Evolutionary conservation across 192 early-diverging fungal species (phyloP).

Genomic region (Chytriomyces sp.): DNA sequence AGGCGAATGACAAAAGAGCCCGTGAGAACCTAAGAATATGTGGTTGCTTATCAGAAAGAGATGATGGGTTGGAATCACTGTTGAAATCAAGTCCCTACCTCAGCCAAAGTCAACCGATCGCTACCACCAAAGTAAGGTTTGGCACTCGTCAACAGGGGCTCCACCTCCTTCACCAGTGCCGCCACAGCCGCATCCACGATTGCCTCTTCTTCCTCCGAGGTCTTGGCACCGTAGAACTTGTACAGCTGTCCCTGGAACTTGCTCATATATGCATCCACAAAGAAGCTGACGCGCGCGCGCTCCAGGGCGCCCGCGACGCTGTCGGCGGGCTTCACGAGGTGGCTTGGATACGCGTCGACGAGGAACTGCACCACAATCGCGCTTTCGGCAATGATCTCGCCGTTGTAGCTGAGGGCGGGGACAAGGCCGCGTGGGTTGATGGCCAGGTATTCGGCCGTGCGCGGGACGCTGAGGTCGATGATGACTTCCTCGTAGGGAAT

Average conservation of each 20-base stretch:
- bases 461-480: constrained; percentile 70
- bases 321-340: not conserved
- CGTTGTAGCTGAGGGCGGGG: constrained; percentile 58
- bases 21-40: not conserved
- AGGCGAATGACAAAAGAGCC: constrained; percentile 8
- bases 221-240: constrained; percentile 4
- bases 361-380: constrained; percentile 69
- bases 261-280: constrained; percentile 6
- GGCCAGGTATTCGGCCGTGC: constrained; percentile 62
- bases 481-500: constrained; percentile 53
- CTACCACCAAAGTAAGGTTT: constrained; percentile 10
- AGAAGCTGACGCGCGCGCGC: not conserved
- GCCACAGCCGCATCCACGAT: not conserved
- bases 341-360: constrained; percentile 57
- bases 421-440: constrained; percentile 73
- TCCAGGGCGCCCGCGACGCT: not conserved
- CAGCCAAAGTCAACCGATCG: not conserved
- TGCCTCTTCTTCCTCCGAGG: not conserved
- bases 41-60: not conserved
- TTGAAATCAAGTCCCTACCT: not conserved
- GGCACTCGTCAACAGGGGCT: not conserved
- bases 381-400: constrained; percentile 64
- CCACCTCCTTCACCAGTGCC: not conserved
- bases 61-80: too few relatives aligned
- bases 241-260: constrained; percentile 13